Conservation (phyloP, 2,329 filamentous ascomycete genomes). For the Aaosphaeria arxii region DNA sequence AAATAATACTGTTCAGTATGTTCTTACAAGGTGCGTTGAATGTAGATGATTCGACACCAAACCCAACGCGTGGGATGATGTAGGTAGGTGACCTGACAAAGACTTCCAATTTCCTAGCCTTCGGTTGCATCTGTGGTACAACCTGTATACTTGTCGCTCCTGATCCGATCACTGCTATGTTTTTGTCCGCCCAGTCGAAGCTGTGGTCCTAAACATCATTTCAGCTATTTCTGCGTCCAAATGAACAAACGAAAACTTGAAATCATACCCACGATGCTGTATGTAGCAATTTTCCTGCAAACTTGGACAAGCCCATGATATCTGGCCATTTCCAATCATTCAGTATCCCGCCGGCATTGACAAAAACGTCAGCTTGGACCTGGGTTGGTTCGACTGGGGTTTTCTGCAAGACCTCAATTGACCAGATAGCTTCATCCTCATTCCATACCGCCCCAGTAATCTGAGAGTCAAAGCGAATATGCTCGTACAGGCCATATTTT, state of each 20-base stretch:
- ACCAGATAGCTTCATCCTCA: conserved; percentile 32
- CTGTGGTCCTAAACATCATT: conserved; percentile 1
- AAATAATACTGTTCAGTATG: not conserved
- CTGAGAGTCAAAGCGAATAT: conserved; percentile 27
- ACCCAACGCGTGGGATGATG: not conserved
- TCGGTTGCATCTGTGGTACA: not conserved
- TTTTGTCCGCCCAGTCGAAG: not conserved
- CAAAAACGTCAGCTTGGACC: conserved; percentile 21
- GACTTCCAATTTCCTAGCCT: not conserved
- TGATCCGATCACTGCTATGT: not conserved
- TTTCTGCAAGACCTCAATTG: not conserved
- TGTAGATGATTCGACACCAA: not conserved
- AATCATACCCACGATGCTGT: not conserved
- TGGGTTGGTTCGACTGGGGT: not conserved
- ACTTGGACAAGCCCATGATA: not conserved
- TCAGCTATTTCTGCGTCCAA: not conserved
- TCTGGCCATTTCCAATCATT: conserved; percentile 2
- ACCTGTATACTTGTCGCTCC: not conserved
- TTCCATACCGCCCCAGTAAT: conserved; percentile 32
- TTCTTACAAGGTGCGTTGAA: not conserved
- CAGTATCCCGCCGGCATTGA: conserved; percentile 11
- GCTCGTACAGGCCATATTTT: conserved; percentile 29
- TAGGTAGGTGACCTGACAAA: not conserved
- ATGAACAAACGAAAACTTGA: not conserved
- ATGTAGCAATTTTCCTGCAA: conserved; percentile 2